A percentile compares a stretch with the other conserved stretches of the same genome.
phyloP scores from a whole-genome alignment of 495 filamentous ascomycete genomes.

The Penicillium malachiteum region DNA sequence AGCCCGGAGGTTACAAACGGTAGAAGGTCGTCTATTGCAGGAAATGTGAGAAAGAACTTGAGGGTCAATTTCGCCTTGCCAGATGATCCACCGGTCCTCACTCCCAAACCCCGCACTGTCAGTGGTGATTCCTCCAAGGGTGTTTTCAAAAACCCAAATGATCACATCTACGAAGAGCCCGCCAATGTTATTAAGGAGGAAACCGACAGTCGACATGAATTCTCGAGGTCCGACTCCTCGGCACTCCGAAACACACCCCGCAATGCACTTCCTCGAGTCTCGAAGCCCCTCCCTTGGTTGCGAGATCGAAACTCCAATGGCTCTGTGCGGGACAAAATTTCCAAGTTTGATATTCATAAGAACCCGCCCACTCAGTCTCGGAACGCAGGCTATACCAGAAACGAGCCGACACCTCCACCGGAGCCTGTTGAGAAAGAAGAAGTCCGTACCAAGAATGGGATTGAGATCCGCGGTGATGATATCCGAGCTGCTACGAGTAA shows the following conservation, averaged over 20 bases:
- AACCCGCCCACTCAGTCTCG: conserved; percentile 75
- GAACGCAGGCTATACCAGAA: conserved; percentile 70
- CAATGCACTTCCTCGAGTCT: conserved; percentile 57
- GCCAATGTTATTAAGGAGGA: conserved; percentile 39
- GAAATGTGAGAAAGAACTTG: conserved; percentile 34
- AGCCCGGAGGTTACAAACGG: conserved; percentile 20
- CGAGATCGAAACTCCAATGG: conserved; percentile 30
- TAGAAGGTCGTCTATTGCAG: conserved; percentile 23
- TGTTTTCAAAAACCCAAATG: conserved; percentile 58
- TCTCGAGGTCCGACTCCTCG: conserved; percentile 46
- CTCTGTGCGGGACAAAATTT: conserved; percentile 54
- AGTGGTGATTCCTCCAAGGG: conserved; percentile 43
- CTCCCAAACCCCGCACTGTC: conserved; percentile 32
- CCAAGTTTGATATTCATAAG: conserved; percentile 70
- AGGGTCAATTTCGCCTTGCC: conserved; percentile 45
- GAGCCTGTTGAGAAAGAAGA: conserved; percentile 23
- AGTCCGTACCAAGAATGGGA: conserved; percentile 62
- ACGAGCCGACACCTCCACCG: conserved; percentile 43
- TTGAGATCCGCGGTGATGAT: conserved; percentile 81
- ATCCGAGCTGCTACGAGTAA: conserved; percentile 90
- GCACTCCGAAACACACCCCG: conserved; percentile 52
- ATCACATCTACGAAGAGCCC: conserved; percentile 89
- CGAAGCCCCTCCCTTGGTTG: conserved; percentile 41
- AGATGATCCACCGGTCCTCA: conserved; percentile 7
- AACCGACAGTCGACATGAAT: conserved; percentile 32